phyloP scores from a whole-genome alignment of 164 flowering plant genomes.

The Cinnamomum chago region DNA sequence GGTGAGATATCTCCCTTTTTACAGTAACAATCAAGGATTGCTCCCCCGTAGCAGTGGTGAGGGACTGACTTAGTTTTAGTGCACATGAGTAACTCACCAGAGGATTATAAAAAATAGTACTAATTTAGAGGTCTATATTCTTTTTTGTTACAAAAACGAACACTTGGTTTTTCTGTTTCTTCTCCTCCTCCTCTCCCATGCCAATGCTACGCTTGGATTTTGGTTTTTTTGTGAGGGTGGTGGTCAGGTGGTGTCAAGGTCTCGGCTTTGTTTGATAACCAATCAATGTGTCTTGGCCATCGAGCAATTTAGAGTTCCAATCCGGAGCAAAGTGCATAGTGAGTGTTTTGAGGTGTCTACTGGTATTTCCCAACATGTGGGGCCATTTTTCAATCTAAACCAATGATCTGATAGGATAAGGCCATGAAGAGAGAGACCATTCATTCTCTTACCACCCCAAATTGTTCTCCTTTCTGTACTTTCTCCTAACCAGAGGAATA shows the following conservation, averaged over 20 bases:
- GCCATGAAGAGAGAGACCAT: neutral
- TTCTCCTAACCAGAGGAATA: neutral
- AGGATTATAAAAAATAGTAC: too few species aligned
- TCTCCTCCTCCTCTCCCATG: conserved; percentile 43
- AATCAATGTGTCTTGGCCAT: conserved; percentile 11
- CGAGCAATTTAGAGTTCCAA: neutral
- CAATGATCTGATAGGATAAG: neutral
- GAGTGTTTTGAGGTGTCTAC: too few species aligned
- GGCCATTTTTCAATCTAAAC: too few species aligned
- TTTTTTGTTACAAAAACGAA: too few species aligned
- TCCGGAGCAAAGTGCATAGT: neutral
- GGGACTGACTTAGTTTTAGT: too few species aligned
- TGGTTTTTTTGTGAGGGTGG: neutral
- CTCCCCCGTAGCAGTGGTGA: too few species aligned
- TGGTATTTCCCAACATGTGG: too few species aligned
- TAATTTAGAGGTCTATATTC: too few species aligned
- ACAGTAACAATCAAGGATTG: too few species aligned
- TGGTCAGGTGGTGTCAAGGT: neutral
- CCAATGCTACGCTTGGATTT: neutral
- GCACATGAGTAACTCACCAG: too few species aligned
- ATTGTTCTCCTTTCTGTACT: too few species aligned
- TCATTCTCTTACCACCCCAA: neutral
- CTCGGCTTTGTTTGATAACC: conserved; percentile 1
- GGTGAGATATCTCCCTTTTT: too few species aligned
- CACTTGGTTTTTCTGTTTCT: conserved; percentile 24